Percentiles rank a stretch among this genome's conserved stretches.
Conservation (phyloP, 1,139 yeast genomes). For the Meyerozyma guilliermondii region DNA sequence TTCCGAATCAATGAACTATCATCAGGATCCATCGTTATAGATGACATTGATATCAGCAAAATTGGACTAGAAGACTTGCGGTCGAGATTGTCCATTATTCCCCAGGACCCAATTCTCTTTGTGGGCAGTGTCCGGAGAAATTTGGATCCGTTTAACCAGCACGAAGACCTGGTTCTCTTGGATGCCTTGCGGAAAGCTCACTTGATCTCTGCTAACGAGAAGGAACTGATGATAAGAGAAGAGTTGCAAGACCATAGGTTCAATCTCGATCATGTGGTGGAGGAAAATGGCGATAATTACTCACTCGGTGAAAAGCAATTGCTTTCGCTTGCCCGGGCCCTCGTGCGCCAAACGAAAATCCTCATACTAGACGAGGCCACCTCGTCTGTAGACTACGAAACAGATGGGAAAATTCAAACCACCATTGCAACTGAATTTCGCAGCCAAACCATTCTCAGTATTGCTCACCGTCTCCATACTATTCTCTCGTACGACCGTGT, state of each 20-base stretch:
- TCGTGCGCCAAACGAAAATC: slow-evolving; percentile 3
- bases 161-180: neutral
- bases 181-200: neutral
- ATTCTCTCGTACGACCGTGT: slow-evolving; percentile 5
- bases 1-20: slow-evolving; percentile 4
- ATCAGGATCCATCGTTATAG: slow-evolving; percentile 3
- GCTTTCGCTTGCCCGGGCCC: slow-evolving; percentile 5
- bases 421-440: slow-evolving; percentile 3
- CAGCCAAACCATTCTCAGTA: slow-evolving; percentile 5
- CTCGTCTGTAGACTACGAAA: slow-evolving; percentile 5
- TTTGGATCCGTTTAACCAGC: slow-evolving; percentile 5
- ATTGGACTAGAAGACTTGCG: slow-evolving; percentile 3
- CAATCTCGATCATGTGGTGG: slow-evolving; percentile 4
- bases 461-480: slow-evolving; percentile 6
- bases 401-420: slow-evolving; percentile 5
- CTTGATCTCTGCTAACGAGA: neutral
- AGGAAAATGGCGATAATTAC: slow-evolving; percentile 5
- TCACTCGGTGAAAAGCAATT: slow-evolving; percentile 6
- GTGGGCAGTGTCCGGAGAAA: slow-evolving; percentile 3
- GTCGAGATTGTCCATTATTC: slow-evolving; percentile 4
- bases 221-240: neutral
- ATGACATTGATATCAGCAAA: slow-evolving; percentile 3
- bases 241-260: slow-evolving; percentile 1
- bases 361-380: slow-evolving; percentile 7
- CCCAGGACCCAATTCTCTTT: slow-evolving; percentile 7